Base-by-base conservation (phyloP, 306 rosid genomes). In the Vigna nakashimae region DNA sequence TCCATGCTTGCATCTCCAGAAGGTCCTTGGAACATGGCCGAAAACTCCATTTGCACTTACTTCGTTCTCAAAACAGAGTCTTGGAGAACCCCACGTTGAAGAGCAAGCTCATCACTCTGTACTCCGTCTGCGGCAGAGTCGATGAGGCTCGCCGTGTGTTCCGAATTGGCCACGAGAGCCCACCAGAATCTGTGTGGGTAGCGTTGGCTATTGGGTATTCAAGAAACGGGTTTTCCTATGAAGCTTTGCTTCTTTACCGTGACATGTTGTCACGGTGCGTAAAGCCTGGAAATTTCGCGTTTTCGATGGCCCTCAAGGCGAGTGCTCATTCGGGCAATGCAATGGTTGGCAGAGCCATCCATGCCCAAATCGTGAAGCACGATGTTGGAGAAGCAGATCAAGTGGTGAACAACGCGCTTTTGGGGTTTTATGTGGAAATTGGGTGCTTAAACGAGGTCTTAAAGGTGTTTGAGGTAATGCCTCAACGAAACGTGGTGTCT, bases 191-290 rank as follows among this genome's bases (percentile, higher is more conserved):
- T 6, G 84, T 86, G 24, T 87, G 91, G 90, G 86, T 88, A 56
- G 90, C 94, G 24, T 88, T 90, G 91, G 89, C 88, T 0, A 84
- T 87, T 65, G 93, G 89, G 60, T 87, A 77, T 73, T 77, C 87
- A 6, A 71, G 79, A 77, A 90, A 84, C 73, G 90, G 90, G 20
- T 73, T 65, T 40, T 67, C 83, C 17, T 56, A 28, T 8, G 86
- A 82, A 77, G 90, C 87, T 12, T 80, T 88, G 83, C 64, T 68
- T 66, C 62, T 90, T 26, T 90, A 87, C 36, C 24, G 65, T 69
- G 85, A 82, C 20, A 88, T 90, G 91, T 62, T 90, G 88, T 56
- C 77, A 30, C 69, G 53, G 65, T 52, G 15, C 13, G 57, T 75
- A 22, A 75, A 58, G 75, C 89, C 87, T 2, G 84, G 86, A 11